Percentiles rank a stretch among this genome's conserved stretches.
These are phyloP conservation scores for Heliosperma pusillum DNA, from an alignment of 148 eudicot genomes.

Conservation along the genomic window DNA sequence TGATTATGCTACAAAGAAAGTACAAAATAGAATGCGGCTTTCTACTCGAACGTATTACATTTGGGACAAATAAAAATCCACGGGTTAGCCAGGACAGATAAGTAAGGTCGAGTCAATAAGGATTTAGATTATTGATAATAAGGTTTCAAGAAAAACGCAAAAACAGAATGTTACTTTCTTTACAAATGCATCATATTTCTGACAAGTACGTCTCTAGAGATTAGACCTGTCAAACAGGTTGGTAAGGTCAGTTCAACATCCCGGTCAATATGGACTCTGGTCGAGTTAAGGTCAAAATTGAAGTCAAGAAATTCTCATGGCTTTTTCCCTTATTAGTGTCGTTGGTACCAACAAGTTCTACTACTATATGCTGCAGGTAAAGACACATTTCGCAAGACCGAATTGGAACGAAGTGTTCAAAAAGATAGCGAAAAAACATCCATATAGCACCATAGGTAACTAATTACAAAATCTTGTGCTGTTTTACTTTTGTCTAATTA, in stretches of 20 bases:
- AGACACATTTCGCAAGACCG: conserved; percentile 97
- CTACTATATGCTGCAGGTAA: conserved; percentile 56
- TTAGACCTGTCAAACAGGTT: neutral
- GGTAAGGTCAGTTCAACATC: neutral
- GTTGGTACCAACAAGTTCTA: conserved; percentile 4
- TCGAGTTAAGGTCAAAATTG: too few species aligned
- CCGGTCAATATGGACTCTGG: too few species aligned
- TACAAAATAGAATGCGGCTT: neutral
- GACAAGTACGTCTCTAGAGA: too few species aligned
- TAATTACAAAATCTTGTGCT: neutral
- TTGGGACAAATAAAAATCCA: too few species aligned
- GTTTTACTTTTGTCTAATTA: neutral
- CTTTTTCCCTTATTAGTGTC: neutral
- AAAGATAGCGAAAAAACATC: conserved; percentile 72
- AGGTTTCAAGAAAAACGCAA: too few species aligned
- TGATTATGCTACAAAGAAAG: neutral
- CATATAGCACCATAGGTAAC: conserved; percentile 76
- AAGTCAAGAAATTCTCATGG: too few species aligned
- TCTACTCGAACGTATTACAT: neutral
- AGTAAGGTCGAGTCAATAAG: too few species aligned
- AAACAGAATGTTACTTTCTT: too few species aligned
- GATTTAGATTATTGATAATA: too few species aligned
- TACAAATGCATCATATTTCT: too few species aligned
- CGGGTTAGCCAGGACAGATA: too few species aligned
- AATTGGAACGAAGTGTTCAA: conserved; percentile 87